Evolutionary conservation across 202 grass and related monocot species (phyloP).

Genomic region (Panicum hallii): DNA sequence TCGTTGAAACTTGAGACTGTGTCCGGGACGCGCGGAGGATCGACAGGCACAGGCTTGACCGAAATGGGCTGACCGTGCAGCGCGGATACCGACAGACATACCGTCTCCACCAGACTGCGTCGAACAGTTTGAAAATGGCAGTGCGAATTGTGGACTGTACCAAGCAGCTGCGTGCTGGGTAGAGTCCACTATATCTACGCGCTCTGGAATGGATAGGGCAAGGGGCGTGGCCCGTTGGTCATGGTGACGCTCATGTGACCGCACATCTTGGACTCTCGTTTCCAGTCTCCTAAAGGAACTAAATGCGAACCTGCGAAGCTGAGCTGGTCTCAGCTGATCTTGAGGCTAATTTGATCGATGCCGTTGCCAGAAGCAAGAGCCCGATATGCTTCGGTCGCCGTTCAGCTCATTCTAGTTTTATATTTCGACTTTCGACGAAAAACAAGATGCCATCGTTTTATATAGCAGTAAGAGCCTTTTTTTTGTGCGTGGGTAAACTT

Average conservation of each 20-base stretch:
- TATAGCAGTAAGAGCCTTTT: too few relatives aligned
- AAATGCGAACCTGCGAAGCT: neutral
- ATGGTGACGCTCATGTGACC: neutral
- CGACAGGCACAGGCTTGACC: neutral
- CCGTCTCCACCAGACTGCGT: neutral
- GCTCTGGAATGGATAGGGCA: neutral
- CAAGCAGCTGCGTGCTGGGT: too few relatives aligned
- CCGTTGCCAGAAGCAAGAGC: too few relatives aligned
- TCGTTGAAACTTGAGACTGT: neutral
- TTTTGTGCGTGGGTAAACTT: too few relatives aligned
- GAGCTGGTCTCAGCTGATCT: neutral
- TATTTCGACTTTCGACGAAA: too few relatives aligned
- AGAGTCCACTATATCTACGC: neutral
- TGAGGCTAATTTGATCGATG: too few relatives aligned
- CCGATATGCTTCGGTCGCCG: too few relatives aligned
- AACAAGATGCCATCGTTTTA: too few relatives aligned
- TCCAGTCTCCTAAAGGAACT: neutral
- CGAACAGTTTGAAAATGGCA: too few relatives aligned
- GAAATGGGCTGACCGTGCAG: neutral
- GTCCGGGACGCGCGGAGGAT: neutral
- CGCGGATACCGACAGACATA: neutral
- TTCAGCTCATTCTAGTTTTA: too few relatives aligned
- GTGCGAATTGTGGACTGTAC: neutral
- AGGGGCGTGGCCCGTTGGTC: neutral
- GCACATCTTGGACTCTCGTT: neutral